phyloP scores from a whole-genome alignment of 1,284 basidiomycete species.

The Grifola frondosa region DNA sequence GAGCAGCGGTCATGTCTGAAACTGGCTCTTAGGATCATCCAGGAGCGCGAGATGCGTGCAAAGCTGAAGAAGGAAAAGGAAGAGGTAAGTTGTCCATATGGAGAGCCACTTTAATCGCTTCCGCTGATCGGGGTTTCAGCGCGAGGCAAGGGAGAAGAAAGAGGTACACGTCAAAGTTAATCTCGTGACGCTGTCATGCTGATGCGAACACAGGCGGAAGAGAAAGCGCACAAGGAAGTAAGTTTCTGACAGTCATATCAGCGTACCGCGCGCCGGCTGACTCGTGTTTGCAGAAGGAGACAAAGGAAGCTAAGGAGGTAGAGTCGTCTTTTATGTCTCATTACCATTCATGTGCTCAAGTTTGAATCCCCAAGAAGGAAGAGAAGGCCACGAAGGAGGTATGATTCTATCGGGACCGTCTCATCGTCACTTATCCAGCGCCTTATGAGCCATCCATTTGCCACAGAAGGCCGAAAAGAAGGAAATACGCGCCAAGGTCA shows the following conservation, averaged over 20 bases:
- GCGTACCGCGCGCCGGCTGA: slow-evolving; percentile 6
- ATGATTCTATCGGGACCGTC: slow-evolving; percentile 16
- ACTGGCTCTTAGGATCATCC: slow-evolving; percentile 48
- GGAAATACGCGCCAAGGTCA: slow-evolving; percentile 53
- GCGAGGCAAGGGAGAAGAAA: slow-evolving; percentile 73
- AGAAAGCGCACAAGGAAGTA: slow-evolving; percentile 42
- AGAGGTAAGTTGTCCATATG: slow-evolving; percentile 66
- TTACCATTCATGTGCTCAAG: slow-evolving; percentile 14
- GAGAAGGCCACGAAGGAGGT: slow-evolving; percentile 55
- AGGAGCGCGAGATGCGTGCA: slow-evolving; percentile 77
- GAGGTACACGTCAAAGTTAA: slow-evolving; percentile 41
- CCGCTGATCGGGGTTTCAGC: slow-evolving; percentile 40
- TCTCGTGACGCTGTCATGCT: neutral
- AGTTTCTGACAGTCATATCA: slow-evolving; percentile 9
- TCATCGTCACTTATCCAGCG: neutral
- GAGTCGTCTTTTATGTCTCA: slow-evolving; percentile 2
- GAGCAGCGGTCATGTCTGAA: too few relatives aligned
- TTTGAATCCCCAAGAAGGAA: slow-evolving; percentile 42
- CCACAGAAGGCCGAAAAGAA: slow-evolving; percentile 46
- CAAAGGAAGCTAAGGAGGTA: slow-evolving; percentile 43
- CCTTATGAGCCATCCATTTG: slow-evolving; percentile 5
- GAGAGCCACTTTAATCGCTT: slow-evolving; percentile 16
- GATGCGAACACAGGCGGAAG: slow-evolving; percentile 32
- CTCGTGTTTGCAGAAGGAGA: slow-evolving; percentile 44
- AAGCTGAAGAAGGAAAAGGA: slow-evolving; percentile 84